Base-by-base conservation (phyloP, 495 filamentous ascomycete species). In the Penicillium antarcticum region DNA sequence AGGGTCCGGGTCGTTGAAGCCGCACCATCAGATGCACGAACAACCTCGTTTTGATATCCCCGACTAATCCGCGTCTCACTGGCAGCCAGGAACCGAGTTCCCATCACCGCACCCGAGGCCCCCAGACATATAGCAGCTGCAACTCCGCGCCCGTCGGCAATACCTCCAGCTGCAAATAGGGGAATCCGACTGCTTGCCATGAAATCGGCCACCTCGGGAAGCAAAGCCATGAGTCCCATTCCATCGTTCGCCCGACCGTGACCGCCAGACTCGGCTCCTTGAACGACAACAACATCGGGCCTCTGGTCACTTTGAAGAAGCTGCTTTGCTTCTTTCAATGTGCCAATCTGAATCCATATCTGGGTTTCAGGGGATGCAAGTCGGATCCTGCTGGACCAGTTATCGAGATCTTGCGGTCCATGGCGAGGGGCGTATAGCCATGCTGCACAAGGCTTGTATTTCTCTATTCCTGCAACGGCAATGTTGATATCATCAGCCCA, bases 241-340 rank as follows among this genome's bases (percentile, higher is more conserved):
- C 81, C 82, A 38, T 77, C 69, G 0, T 61, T 57, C 0, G 62
- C 74, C 21, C 81, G 77, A 36, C 88, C 87, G 61, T 94, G 89
- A 0, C 89, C 89, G 0, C 89, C 88, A 0, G 88, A 81, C 55
- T 92, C 88, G 1, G 75, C 57, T 0, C 88, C 88, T 60, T 92
- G 88, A 2, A 88, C 73, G 2, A 91, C 85, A 0, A 92, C 56
- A 5, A 86, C 84, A 58, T 91, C 86, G 1, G 86, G 85, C 14
- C 49, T 58, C 19, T 68, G 68, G 0, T 57, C 56, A 31, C 45
- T 58, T 17, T 18, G 47, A 3, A 74, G 50, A 3, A 78, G 70
- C 26, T 69, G 70, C 12, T 78, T 48, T 5, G 83, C 82, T 50
- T 84, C 82, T 2, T 46, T 53, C 5, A 89, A 60, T 1, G 81